Conservation (phyloP, 495 filamentous ascomycete genomes). For the Aspergillus kassunensis region DNA sequence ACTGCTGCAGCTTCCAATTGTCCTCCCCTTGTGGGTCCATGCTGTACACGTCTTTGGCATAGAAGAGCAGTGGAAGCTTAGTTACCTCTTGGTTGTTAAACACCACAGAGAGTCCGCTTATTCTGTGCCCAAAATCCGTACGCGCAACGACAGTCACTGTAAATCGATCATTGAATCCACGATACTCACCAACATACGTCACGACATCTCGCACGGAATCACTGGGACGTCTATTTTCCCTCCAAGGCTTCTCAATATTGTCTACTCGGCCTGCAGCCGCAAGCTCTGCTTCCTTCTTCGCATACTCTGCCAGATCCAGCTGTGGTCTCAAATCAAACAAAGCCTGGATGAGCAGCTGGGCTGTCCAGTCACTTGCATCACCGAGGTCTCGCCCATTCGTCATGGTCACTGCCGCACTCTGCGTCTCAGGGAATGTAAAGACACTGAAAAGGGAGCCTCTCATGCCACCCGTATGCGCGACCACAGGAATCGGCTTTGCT, state of each 20-base stretch:
- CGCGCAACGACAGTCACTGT: neutral
- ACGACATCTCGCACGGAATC: neutral
- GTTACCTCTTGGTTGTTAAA: constrained; percentile 6
- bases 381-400: constrained; percentile 14
- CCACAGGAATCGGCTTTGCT: neutral
- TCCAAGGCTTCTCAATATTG: constrained; percentile 10
- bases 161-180: neutral
- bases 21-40: constrained; percentile 3
- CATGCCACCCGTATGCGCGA: constrained; percentile 15
- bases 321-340: constrained; percentile 16
- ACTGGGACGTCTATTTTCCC: neutral
- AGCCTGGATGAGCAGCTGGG: constrained; percentile 16
- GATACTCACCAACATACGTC: constrained; percentile 1
- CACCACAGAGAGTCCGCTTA: neutral
- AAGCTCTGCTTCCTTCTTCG: constrained; percentile 2
- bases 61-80: constrained; percentile 2
- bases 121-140: neutral
- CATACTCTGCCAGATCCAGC: constrained; percentile 9
- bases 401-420: constrained; percentile 15
- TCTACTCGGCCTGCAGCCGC: neutral
- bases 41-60: constrained; percentile 6
- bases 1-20: neutral
- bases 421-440: constrained; percentile 16
- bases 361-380: constrained; percentile 17
- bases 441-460: constrained; percentile 9